phyloP scores from a whole-genome alignment of 1,284 basidiomycete species.

The Irpex lacteus region DNA sequence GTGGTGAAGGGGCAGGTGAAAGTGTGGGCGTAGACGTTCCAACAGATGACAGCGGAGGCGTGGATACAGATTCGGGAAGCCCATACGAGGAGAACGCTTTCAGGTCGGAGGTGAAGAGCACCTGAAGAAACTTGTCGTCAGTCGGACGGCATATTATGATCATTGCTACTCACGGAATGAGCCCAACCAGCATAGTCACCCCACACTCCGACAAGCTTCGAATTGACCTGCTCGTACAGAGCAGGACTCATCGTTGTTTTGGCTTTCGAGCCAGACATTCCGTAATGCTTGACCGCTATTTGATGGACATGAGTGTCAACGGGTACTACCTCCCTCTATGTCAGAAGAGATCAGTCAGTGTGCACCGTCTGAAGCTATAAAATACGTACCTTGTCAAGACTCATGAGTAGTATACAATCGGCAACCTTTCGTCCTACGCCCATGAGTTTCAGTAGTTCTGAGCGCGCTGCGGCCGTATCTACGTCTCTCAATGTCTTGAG shows the following conservation, averaged over 20 bases:
- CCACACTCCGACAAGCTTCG: constrained; percentile 68
- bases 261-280: constrained; percentile 50
- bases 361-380: not conserved
- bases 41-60: not conserved
- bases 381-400: constrained; percentile 77
- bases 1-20: constrained; percentile 11
- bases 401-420: constrained; percentile 95
- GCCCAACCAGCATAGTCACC: constrained; percentile 90
- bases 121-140: constrained; percentile 34
- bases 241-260: constrained; percentile 69
- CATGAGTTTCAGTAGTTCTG: constrained; percentile 75
- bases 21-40: not conserved
- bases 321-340: constrained; percentile 78
- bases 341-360: not conserved
- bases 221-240: constrained; percentile 75
- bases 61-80: constrained; percentile 16
- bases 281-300: constrained; percentile 84
- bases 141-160: not conserved
- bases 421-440: constrained; percentile 97
- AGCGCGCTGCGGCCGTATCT: constrained; percentile 61
- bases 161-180: constrained; percentile 65
- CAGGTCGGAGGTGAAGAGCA: constrained; percentile 55
- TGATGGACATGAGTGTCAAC: constrained; percentile 92
- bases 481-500: constrained; percentile 53
- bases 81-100: constrained; percentile 48